Evolutionary conservation across 2,329 filamentous ascomycete genomes (phyloP).

Genomic region (Huntiella bhutanensis): DNA sequence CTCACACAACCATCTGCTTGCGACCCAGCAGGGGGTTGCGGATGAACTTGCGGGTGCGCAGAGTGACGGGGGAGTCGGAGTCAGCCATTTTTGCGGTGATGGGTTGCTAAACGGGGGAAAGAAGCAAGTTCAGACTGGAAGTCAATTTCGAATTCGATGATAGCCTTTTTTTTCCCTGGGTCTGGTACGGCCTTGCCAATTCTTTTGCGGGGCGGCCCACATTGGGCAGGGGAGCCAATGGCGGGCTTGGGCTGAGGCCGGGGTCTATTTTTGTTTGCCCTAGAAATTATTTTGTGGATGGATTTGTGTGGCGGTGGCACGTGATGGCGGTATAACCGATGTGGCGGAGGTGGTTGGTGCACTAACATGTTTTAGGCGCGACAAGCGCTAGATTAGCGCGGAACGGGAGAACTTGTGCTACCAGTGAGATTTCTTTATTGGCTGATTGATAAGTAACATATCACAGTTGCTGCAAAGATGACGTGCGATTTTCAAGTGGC

Average conservation of each 20-base stretch:
- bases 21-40: slow-evolving; percentile 96
- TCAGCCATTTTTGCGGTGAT: slow-evolving; percentile 66
- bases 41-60: slow-evolving; percentile 99
- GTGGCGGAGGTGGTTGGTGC: too few relatives aligned
- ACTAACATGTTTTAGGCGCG: too few relatives aligned
- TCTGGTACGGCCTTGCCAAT: background rate
- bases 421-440: too few relatives aligned
- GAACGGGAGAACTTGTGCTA: too few relatives aligned
- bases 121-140: slow-evolving; percentile 2
- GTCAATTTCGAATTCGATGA: slow-evolving; percentile 1
- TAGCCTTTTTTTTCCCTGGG: slow-evolving; percentile 2
- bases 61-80: slow-evolving; percentile 55
- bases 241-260: background rate
- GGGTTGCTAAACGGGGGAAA: slow-evolving; percentile 6
- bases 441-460: too few relatives aligned
- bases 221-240: background rate
- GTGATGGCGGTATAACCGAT: background rate
- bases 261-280: background rate
- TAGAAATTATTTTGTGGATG: background rate
- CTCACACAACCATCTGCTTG: slow-evolving; percentile 99
- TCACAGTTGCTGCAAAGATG: background rate
- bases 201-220: background rate
- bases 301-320: background rate
- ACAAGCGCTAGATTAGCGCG: too few relatives aligned
- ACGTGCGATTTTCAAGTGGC: slow-evolving; percentile 12